Base-by-base conservation (phyloP, 441 rosid genomes). In the Croton laevigatus region DNA sequence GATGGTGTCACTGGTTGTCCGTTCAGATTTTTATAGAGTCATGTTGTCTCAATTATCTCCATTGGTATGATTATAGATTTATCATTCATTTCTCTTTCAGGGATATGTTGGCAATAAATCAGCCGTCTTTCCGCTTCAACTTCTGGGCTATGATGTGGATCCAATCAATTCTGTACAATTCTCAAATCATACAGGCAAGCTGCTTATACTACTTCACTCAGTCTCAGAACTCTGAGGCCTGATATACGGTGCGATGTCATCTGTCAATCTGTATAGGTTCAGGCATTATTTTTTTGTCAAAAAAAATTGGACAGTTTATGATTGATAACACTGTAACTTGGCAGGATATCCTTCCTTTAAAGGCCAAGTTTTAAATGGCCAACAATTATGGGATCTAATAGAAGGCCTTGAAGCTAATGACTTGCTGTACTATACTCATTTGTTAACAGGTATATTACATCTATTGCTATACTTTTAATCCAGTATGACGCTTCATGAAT, bases 21-120 rank as follows among this genome's bases (percentile, higher is more conserved):
- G 46, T 49, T 49, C 59, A 48, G 19, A n/a, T 12, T 38, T 19
- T 42, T 45, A 20, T 14, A 20, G 13, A 6, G 58, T 45, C 8
- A 23, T 11, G 40, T 14, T 36, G 1, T 46, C 55, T 69, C 42
- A n/a, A 19, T 69, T 7, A 32, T 6, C 51, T 36, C 13, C 14
- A 60, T 46, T 59, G n/a, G 42, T 53, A 58, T n/a, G 36, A 34
- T 45, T 46, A 22, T 59, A 59, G 22, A 13, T 46, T 46, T 51
- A 37, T 72, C 40, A 14, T 58, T 52, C 77, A 22, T 59, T 58
- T 64, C n/a, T 40, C 48, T 54, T 74, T 27, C 74, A 96, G 99
- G 99, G 98, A 71, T 96, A 96, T 81, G 99, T 96, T 70, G 99
- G 99, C 58, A 96, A 96, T 81, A 96, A 96, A 77, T 89, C 99